Conservation (phyloP, 2,329 filamentous ascomycete species). For the Daldinia sp. region DNA sequence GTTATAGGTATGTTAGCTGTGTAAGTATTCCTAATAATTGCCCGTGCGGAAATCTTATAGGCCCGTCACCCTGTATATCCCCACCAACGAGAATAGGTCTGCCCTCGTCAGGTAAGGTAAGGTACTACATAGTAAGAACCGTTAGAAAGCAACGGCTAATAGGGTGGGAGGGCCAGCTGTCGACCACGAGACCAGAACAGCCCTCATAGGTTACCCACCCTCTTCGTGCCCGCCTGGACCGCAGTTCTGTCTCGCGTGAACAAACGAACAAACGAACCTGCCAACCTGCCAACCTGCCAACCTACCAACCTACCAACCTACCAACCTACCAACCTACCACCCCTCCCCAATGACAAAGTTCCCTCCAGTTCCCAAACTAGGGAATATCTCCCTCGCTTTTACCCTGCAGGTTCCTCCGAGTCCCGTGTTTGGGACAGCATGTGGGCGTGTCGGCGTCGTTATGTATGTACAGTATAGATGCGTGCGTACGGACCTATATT, state of each 20-base stretch:
- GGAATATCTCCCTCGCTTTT: constrained; percentile 9
- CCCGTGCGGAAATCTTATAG: not conserved
- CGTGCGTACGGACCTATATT: not conserved
- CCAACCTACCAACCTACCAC: too few species aligned
- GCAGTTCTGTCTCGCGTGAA: constrained; percentile 33
- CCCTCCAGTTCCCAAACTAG: not conserved
- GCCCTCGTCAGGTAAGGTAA: constrained; percentile 25
- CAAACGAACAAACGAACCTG: constrained; percentile 4
- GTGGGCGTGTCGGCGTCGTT: constrained; percentile 22
- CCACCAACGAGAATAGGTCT: constrained; percentile 18
- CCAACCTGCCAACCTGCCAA: too few species aligned
- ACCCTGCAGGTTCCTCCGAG: constrained; percentile 26
- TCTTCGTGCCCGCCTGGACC: constrained; percentile 24
- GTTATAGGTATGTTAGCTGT: not conserved
- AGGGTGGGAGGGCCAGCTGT: constrained; percentile 31
- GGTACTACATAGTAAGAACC: constrained; percentile 8
- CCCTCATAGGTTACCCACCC: constrained; percentile 21
- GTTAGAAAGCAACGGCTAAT: not conserved
- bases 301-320: too few species aligned
- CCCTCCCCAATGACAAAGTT: constrained; percentile 8
- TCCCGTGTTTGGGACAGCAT: constrained; percentile 36
- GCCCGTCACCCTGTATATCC: not conserved
- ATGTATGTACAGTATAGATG: not conserved
- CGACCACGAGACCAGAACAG: constrained; percentile 32
- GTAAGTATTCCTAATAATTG: not conserved